phyloP scores from a whole-genome alignment of 345 rosid genomes.

The Microcos paniculata region DNA sequence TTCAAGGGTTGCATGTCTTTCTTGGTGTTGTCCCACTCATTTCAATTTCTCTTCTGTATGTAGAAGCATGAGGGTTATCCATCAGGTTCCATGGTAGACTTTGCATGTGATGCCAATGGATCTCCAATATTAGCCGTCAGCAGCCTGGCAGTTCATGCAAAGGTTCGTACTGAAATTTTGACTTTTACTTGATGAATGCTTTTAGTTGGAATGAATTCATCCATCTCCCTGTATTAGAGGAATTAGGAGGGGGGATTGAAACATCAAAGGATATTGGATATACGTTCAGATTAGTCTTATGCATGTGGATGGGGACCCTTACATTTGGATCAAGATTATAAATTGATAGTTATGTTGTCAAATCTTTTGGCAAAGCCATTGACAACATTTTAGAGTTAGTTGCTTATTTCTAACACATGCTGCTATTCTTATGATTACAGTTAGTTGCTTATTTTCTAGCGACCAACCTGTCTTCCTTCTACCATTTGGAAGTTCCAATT shows the following conservation, averaged over 20 bases:
- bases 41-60: constrained; percentile 16
- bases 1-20: neutral
- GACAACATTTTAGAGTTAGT: neutral
- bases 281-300: neutral
- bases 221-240: neutral
- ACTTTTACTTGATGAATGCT: neutral
- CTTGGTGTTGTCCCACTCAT: neutral
- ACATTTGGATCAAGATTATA: neutral
- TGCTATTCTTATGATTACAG: neutral
- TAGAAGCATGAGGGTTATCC: constrained; percentile 87
- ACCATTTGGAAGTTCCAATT: neutral
- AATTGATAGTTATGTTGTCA: neutral
- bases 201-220: neutral
- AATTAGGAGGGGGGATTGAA: neutral
- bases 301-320: neutral
- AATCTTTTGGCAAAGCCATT: neutral
- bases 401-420: neutral
- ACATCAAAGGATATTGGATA: neutral
- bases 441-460: constrained; percentile 4
- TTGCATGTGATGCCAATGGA: constrained; percentile 85
- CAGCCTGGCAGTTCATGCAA: constrained; percentile 81
- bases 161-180: constrained; percentile 44
- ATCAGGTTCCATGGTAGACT: constrained; percentile 90
- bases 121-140: constrained; percentile 81
- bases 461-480: neutral